Evolutionary conservation across 306 rosid genomes (phyloP).

Genomic region (Cicer judaicum): DNA sequence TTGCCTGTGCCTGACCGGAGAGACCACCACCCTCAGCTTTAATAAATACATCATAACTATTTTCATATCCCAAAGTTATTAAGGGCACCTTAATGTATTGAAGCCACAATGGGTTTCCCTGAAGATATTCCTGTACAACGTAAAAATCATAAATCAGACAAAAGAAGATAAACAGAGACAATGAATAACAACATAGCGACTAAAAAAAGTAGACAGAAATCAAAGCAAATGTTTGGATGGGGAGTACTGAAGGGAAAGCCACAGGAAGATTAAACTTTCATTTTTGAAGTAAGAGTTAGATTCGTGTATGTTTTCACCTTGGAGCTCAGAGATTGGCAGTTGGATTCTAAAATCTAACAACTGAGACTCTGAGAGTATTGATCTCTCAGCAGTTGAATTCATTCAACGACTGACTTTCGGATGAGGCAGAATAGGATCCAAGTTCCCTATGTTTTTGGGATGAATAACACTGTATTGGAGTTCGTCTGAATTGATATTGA

Average conservation of each 20-base stretch:
- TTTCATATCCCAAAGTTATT: conserved; percentile 79
- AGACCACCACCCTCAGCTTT: conserved; percentile 97
- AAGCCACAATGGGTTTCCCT: conserved; percentile 94
- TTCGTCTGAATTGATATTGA: neutral
- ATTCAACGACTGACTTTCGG: neutral
- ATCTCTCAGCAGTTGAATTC: neutral
- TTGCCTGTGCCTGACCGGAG: conserved; percentile 97
- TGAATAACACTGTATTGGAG: neutral
- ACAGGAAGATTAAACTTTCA: neutral
- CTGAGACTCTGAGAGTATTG: neutral
- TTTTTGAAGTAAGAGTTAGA: neutral
- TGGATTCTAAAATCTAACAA: neutral
- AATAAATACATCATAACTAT: conserved; percentile 81
- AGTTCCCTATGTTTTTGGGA: neutral
- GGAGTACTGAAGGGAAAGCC: neutral
- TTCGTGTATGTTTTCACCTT: neutral
- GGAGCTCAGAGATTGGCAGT: neutral
- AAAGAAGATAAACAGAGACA: conserved; percentile 20
- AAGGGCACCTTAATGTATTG: conserved; percentile 82
- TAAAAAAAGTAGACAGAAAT: neutral
- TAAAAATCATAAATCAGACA: conserved; percentile 1
- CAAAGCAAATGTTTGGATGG: neutral
- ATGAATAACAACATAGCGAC: conserved; percentile 8
- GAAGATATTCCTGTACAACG: conserved; percentile 80
- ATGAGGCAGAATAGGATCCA: neutral